Evolutionary conservation across 352 stramenopile species (phyloP).

Genomic region (Pythium sp.): DNA sequence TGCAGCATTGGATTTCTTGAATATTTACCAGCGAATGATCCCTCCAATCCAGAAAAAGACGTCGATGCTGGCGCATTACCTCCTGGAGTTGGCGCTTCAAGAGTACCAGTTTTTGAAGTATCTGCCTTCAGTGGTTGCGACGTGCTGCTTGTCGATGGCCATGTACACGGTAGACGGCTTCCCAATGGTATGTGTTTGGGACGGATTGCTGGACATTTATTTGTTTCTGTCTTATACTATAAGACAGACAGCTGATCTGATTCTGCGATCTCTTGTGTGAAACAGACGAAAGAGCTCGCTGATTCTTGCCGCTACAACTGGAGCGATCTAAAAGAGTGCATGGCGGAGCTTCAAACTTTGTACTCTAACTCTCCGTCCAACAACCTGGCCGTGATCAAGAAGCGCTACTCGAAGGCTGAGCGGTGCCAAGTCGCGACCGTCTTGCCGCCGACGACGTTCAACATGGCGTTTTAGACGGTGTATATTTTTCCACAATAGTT

Average conservation of each 20-base stretch:
- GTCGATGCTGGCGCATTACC: conserved; percentile 86
- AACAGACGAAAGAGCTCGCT: conserved; percentile 76
- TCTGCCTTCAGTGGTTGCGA: conserved; percentile 79
- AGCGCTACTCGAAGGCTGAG: conserved; percentile 86
- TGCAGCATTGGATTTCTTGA: conserved; percentile 83
- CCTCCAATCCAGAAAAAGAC: conserved; percentile 81
- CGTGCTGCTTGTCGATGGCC: conserved; percentile 82
- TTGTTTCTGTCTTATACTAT: not conserved
- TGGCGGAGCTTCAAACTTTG: conserved; percentile 75
- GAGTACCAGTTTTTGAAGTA: conserved; percentile 88
- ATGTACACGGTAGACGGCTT: conserved; percentile 85
- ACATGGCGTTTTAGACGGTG: conserved; percentile 73
- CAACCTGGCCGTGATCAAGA: conserved; percentile 86
- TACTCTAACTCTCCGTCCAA: conserved; percentile 81
- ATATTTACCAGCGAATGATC: conserved; percentile 89
- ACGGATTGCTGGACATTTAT: not conserved
- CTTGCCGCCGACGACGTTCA: conserved; percentile 70
- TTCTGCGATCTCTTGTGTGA: not conserved
- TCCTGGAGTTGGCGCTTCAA: conserved; percentile 85
- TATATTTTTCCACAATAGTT: conserved; percentile 18
- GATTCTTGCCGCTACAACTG: conserved; percentile 77
- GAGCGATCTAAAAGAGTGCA: conserved; percentile 78
- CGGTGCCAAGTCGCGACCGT: conserved; percentile 74
- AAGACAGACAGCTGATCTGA: not conserved
- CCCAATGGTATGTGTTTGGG: conserved; percentile 44